Evolutionary conservation across 176 grass and related monocot species (phyloP).

Genomic region (Triticum monococcum): DNA sequence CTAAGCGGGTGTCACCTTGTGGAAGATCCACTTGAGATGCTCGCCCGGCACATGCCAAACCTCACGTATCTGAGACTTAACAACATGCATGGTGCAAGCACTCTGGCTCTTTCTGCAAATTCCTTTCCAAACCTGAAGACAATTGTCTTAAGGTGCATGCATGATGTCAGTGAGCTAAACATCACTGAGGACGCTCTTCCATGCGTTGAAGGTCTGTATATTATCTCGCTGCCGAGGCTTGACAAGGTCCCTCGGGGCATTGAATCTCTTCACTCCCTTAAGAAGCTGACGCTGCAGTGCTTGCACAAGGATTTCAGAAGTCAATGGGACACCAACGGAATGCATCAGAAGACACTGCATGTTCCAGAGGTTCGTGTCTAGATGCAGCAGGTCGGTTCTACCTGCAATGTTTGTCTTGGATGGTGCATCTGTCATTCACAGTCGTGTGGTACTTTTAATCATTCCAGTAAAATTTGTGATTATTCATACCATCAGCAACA

Average conservation of each 20-base stretch:
- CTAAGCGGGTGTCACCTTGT: background rate
- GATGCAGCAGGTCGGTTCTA: background rate
- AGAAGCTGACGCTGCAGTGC: background rate
- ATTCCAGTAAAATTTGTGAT: background rate
- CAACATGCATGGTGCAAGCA: background rate
- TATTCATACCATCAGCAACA: background rate
- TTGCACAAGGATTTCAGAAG: background rate
- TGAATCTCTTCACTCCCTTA: background rate
- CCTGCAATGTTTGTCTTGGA: background rate
- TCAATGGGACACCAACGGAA: background rate
- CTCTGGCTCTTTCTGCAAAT: background rate
- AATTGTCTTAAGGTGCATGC: background rate
- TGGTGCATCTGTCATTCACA: background rate
- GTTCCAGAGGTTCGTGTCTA: conserved; percentile 1
- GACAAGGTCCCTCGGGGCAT: conserved; percentile 12
- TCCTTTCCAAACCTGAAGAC: conserved; percentile 13
- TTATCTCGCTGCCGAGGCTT: background rate
- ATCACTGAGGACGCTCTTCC: background rate
- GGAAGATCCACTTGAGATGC: conserved; percentile 11
- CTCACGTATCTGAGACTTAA: conserved; percentile 7
- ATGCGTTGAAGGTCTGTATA: conserved; percentile 11
- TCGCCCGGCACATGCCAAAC: background rate
- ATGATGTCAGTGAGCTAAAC: background rate
- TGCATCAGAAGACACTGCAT: conserved; percentile 6
- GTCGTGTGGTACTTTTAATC: background rate